These are phyloP conservation scores for Leptomonas seymouri DNA, from an alignment of 208 protist genomes.

Conservation along the genomic window DNA sequence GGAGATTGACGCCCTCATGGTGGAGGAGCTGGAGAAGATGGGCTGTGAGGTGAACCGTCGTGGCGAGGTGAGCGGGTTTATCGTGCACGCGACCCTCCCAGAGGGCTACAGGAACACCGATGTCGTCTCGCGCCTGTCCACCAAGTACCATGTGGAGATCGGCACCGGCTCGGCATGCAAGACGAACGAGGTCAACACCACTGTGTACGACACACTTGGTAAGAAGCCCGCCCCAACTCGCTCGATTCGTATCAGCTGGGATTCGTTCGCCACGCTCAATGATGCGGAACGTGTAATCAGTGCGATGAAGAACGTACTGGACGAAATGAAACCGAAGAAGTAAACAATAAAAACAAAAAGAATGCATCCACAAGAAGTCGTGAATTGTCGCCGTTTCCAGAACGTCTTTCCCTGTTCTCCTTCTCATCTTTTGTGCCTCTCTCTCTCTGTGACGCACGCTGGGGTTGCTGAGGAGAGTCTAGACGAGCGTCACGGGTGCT, in stretches of 20 bases:
- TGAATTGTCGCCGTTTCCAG: not conserved
- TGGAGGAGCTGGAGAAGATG: constrained; percentile 57
- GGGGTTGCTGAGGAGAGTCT: no score
- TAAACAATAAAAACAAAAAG: not conserved
- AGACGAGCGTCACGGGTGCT: no score
- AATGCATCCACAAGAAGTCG: not conserved
- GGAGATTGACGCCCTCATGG: constrained; percentile 63
- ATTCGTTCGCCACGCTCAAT: constrained; percentile 63
- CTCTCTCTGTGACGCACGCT: not conserved
- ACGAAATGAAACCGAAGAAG: constrained; percentile 36
- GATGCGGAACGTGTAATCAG: constrained; percentile 60
- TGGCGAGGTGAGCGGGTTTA: constrained; percentile 77
- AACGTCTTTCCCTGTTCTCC: not conserved
- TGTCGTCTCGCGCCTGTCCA: constrained; percentile 71
- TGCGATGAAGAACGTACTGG: constrained; percentile 52
- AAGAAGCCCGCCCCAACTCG: constrained; percentile 55
- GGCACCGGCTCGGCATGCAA: constrained; percentile 85
- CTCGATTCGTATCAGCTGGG: constrained; percentile 78
- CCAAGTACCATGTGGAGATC: constrained; percentile 74
- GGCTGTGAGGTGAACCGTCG: constrained; percentile 81
- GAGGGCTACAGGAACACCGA: constrained; percentile 72
- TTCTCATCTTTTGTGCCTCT: constrained; percentile 9
- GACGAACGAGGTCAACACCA: constrained; percentile 67
- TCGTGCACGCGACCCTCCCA: constrained; percentile 82
- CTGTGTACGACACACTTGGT: constrained; percentile 81